Evolutionary conservation across 495 filamentous ascomycete species (phyloP).

Genomic region (Penicillium bovifimosum): DNA sequence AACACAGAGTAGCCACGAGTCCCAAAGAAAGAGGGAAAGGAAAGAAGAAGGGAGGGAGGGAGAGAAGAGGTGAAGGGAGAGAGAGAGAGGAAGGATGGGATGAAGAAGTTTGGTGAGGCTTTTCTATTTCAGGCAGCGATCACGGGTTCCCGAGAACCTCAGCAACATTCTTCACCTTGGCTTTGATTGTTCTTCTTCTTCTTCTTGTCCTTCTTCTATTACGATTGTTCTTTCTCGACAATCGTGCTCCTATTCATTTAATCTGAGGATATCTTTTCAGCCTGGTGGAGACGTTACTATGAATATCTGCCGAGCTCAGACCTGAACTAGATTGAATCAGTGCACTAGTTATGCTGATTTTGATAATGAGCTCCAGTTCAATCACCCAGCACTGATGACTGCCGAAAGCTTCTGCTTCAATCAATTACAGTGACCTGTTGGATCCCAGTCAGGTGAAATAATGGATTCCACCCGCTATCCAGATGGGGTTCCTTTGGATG

Average conservation of each 20-base stretch:
- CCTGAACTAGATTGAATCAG: constrained; percentile 10
- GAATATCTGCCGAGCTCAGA: constrained; percentile 18
- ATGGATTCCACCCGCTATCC: constrained; percentile 18
- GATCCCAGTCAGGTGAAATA: neutral
- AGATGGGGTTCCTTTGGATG: constrained; percentile 9
- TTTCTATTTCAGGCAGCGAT: constrained; percentile 18
- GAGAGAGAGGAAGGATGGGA: constrained; percentile 14
- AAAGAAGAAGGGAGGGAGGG: constrained; percentile 21
- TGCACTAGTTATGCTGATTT: constrained; percentile 15
- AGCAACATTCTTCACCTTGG: constrained; percentile 11
- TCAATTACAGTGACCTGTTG: neutral
- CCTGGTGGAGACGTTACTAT: constrained; percentile 21
- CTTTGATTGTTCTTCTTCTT: neutral
- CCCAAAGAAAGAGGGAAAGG: constrained; percentile 23
- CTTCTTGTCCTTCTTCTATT: neutral
- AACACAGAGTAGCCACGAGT: constrained; percentile 39
- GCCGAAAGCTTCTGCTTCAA: neutral
- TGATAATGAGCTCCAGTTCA: constrained; percentile 16
- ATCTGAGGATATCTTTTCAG: constrained; percentile 10
- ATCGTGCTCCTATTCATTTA: neutral
- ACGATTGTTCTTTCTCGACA: neutral
- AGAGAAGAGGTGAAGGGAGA: constrained; percentile 8
- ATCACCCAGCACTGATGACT: constrained; percentile 10
- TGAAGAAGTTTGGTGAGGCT: constrained; percentile 17
- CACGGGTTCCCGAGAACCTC: constrained; percentile 17